Evolutionary conservation across 1,139 yeast genomes (phyloP), one percentile per base, ranked within the genome.

Genomic region (Debaryomyces nepalensis): DNA sequence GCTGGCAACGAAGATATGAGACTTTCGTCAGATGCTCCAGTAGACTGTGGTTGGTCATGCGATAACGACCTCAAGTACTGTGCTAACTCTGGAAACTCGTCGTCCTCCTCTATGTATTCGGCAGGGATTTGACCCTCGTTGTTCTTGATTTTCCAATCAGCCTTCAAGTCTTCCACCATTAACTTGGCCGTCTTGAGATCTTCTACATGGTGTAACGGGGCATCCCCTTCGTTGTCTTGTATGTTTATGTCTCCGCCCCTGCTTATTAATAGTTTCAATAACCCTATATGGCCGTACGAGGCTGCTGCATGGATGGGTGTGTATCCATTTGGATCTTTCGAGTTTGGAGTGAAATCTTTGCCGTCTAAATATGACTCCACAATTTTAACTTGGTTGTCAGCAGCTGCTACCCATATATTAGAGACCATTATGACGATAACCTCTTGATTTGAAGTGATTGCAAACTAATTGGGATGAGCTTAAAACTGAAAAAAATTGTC

Each of bases 251-350:
- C 82, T 4, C 97, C 99, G 2, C 88, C 87, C 19, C 72, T 61
- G 9, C 56, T 62, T 16, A 88, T 67, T 40, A 93, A 73, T 46
- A 74, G 76, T 42, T 68, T 64, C 39, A 95, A 68, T 36, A 95
- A 68, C 7, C 84, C 90, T 6, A 68, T 55, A 58, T 93, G 93
- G 4, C 95, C 95, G 60, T 93, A 93, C 1, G 97, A 86, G 3
- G 95, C 95, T 3, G 98, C 97, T 0, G 99, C 99, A 62, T 93
- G 99, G 21, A 93, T 76, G 9, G 98, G 95, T 0, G 98, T 91
- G 64, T 93, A 93, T 0, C 99, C 99, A 56, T 90, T 89, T 1
- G 89, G 86, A 61, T 93, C 99, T 51, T 84, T 81, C 14, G 84
- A 77, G 57, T 88, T 84, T 2, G 97, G 79, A 1, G 82, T 72